Evolutionary conservation across 202 grass and related monocot genomes (phyloP), one percentile per base, ranked within the genome.

Genomic region (Schoenoplectus tabernaemontani): DNA sequence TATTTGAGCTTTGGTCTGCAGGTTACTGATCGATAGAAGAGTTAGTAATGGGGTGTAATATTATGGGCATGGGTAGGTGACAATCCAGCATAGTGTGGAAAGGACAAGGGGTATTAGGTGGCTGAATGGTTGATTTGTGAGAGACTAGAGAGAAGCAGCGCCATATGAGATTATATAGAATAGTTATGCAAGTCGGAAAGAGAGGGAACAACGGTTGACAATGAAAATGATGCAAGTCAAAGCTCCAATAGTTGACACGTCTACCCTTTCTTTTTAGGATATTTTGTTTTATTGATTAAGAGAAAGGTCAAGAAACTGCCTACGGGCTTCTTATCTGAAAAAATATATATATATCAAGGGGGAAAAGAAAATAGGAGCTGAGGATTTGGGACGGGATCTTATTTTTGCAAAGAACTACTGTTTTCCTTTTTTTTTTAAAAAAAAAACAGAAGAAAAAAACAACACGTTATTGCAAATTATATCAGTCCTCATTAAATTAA

Each of bases 161-260:
- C 17, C 17, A 33, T 77, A 48, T 61, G 5, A 63, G 26, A 34
- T 57, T 68, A 75, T 59, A 80, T 72, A 69, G 44, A 72, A 88
- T 88, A 89, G 66, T 83, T 83, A 62, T 69, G 87, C 82, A 86
- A 84, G 84, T 67, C 17, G 86, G 69, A 46, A 72, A 83, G 79
- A 78, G 19, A 84, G 70, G 57, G 84, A 57, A 77, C 78, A 57
- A 81, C 24, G 16, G 65, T 23, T 47, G 86, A 96, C 80, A 85
- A 82, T 85, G 80, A 88, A 86, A 86, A 77, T 68, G 73, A 88
- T 58, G 79, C 81, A 80, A 63, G 84, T 83, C 64, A 83, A 90
- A 46, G 70, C 61, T 68, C 59, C 80, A 77, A 69, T 64, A 34
- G 13, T 83, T 36, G 58, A 79, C 77, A 80, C 77, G 24, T 64